A percentile compares a stretch with the other conserved stretches of the same genome.
Conservation (phyloP, 176 grass and related monocot genomes). For the Paspalum notatum region DNA sequence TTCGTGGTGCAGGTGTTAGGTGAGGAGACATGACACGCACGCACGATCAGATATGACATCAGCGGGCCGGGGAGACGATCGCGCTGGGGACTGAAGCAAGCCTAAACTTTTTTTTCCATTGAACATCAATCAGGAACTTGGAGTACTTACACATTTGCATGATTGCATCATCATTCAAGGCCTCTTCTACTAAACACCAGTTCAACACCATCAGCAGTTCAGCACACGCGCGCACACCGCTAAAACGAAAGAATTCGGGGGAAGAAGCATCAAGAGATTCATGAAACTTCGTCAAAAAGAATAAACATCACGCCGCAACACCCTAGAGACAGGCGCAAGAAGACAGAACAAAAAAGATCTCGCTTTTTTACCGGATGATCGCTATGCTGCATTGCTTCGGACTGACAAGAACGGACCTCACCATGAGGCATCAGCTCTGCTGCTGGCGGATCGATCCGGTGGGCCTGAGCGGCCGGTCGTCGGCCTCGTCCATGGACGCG, state of each 20-base stretch:
- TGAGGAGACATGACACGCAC: slow-evolving; percentile 8
- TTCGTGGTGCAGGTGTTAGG: neutral
- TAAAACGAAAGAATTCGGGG: slow-evolving; percentile 34
- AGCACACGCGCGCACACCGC: neutral
- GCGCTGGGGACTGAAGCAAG: neutral
- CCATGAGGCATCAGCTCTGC: slow-evolving; percentile 18
- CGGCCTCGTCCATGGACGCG: slow-evolving; percentile 58
- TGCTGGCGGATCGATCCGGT: slow-evolving; percentile 27
- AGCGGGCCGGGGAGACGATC: neutral
- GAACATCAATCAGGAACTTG: slow-evolving; percentile 31
- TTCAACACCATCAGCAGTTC: slow-evolving; percentile 22
- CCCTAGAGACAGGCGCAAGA: slow-evolving; percentile 26
- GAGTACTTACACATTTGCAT: slow-evolving; percentile 40
- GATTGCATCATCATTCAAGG: slow-evolving; percentile 7
- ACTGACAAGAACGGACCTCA: slow-evolving; percentile 14
- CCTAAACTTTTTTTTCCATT: slow-evolving; percentile 14
- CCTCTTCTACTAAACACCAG: neutral
- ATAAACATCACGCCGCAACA: slow-evolving; percentile 41
- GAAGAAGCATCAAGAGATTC: slow-evolving; percentile 38
- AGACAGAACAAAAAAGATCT: slow-evolving; percentile 18
- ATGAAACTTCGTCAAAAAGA: slow-evolving; percentile 47
- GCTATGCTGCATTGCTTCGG: neutral
- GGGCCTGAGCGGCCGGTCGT: slow-evolving; percentile 65
- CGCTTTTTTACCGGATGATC: neutral
- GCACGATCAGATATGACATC: slow-evolving; percentile 24